Evolutionary conservation across 2,329 filamentous ascomycete genomes (phyloP), one percentile per base, ranked within the genome.

Genomic region (Coniochaeta hoffmannii): DNA sequence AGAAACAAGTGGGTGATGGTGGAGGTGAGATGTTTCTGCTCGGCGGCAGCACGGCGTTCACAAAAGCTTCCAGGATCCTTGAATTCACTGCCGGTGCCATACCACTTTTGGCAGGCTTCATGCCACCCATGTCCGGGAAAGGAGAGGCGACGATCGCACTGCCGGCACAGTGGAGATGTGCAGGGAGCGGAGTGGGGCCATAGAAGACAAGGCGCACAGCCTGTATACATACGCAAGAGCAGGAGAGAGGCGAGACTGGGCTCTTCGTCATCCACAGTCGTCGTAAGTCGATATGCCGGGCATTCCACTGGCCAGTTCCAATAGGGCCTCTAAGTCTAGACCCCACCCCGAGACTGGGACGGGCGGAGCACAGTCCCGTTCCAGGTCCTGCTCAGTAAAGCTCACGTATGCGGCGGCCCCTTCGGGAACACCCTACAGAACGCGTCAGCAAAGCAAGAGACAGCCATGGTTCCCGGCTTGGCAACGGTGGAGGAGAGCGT

Each of bases 371-470:
- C n/a, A n/a, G n/a, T n/a, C n/a, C n/a, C n/a, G n/a, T 7, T 41
- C 4, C 2, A 4, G 9, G 36, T 4, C 22, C 36, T 11, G 10
- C 19, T 61, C 56, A 63, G 54, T 62, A 62, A 12, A 63, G 56
- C 52, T 61, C 60, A 19, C 60, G 57, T 34, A 58, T 54, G 19
- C 56, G 58, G 51, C 68, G 68, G 14, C 68, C 67, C 17, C 70
- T 64, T 34, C 63, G 63, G 15, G 70, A 70, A 54, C 71, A 73
- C 71, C 71, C 71, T 73, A 55, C 44, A 46, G 49, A 35, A 38
- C 51, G 35, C 50, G 59, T 61, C 55, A 55, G 56, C 38, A 53
- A 56, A 26, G 22, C 14, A 34, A 22, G 9, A 55, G 15, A 2
- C 4, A 30, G 22, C 14, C 10, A 51, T 15, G 15, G 24, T 28